phyloP scores from a whole-genome alignment of 768 basidiomycete genomes.

The Mycena haematopus region DNA sequence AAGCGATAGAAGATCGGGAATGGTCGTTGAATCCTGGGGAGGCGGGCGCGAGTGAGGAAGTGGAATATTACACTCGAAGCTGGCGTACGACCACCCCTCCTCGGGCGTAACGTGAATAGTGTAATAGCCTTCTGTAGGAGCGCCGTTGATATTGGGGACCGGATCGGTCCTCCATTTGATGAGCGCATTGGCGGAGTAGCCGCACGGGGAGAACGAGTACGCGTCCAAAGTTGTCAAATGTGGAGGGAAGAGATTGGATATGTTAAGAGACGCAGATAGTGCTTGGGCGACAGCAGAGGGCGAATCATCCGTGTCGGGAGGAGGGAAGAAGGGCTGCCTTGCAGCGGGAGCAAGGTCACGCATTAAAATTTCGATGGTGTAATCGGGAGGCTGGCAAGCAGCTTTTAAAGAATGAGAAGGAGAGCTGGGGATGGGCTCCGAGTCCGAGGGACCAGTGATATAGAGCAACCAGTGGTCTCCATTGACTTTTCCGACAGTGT shows the following conservation, averaged over 20 bases:
- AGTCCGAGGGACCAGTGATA: slow-evolving; percentile 67
- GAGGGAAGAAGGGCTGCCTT: slow-evolving; percentile 78
- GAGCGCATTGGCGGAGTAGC: slow-evolving; percentile 96
- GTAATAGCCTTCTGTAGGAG: slow-evolving; percentile 85
- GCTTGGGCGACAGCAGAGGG: slow-evolving; percentile 62
- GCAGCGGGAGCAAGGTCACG: slow-evolving; percentile 80
- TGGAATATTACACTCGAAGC: slow-evolving; percentile 98
- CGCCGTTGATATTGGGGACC: slow-evolving; percentile 31
- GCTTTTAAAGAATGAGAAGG: slow-evolving; percentile 24
- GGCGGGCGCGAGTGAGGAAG: slow-evolving; percentile 47
- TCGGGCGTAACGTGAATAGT: slow-evolving; percentile 99
- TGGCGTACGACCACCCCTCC: slow-evolving; percentile 97
- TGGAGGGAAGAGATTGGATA: slow-evolving; percentile 81
- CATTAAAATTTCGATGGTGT: slow-evolving; percentile 99
- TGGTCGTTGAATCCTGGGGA: slow-evolving; percentile 38
- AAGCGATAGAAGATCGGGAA: slow-evolving; percentile 82
- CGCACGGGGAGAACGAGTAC: slow-evolving; percentile 94
- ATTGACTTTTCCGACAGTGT: slow-evolving; percentile 97
- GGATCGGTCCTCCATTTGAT: slow-evolving; percentile 62
- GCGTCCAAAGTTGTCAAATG: slow-evolving; percentile 87
- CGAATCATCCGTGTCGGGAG: slow-evolving; percentile 37
- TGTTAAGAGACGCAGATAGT: slow-evolving; percentile 77
- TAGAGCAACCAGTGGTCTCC: slow-evolving; percentile 99
- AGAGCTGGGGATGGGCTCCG: slow-evolving; percentile 28
- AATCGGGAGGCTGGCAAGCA: slow-evolving; percentile 62